These are phyloP conservation scores for Taphrina betulina DNA, from an alignment of 1,139 yeast species.

Conservation along the genomic window DNA sequence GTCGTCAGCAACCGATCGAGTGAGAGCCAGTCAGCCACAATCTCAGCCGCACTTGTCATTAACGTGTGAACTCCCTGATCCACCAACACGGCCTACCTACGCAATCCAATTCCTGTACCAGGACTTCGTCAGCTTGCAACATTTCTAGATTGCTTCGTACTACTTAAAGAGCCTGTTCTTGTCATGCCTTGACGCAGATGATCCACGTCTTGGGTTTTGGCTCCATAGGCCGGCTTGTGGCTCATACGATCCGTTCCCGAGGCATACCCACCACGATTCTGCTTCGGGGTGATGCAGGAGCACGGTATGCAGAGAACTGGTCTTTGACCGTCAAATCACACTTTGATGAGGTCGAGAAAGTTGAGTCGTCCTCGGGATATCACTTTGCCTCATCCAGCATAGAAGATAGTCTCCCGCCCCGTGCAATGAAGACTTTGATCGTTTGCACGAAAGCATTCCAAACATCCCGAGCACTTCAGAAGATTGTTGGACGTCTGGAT, in stretches of 20 bases:
- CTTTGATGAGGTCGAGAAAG: neutral
- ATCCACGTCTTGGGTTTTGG: constrained; percentile 13
- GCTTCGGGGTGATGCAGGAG: neutral
- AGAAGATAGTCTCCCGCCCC: no score
- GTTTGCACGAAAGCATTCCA: constrained; percentile 55
- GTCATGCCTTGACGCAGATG: no score
- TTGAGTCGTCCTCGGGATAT: neutral
- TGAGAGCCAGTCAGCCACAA: no score
- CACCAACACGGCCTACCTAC: no score
- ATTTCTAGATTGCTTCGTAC: no score
- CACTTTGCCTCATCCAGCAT: neutral
- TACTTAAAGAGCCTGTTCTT: no score
- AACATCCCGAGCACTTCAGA: constrained; percentile 50
- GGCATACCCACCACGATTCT: constrained; percentile 4
- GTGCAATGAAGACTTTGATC: neutral
- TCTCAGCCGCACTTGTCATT: no score
- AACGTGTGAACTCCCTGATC: no score
- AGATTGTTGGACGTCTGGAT: constrained; percentile 49
- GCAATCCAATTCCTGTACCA: no score
- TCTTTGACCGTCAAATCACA: neutral
- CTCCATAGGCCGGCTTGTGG: constrained; percentile 1
- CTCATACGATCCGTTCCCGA: constrained; percentile 5
- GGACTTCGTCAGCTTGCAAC: no score
- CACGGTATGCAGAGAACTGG: neutral
- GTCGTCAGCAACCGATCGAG: no score